Conservation (phyloP, 371 early-diverging fungal species). For the Apophysomyces ossiformis region DNA sequence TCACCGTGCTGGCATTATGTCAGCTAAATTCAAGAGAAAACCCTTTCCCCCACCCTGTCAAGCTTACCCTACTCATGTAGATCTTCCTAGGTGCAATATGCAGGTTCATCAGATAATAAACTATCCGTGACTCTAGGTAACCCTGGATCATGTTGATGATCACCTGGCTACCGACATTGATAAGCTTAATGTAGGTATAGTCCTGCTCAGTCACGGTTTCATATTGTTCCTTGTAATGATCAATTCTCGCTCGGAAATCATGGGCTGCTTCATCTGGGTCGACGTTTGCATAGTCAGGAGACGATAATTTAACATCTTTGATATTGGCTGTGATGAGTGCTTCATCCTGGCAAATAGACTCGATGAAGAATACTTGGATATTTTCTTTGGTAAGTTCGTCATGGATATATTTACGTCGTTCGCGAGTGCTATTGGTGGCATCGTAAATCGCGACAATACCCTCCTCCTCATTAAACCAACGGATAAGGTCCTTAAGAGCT, state of each 20-base stretch:
- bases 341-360: conserved; percentile 92
- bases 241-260: conserved; percentile 84
- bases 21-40: not conserved
- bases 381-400: conserved; percentile 68
- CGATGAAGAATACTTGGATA: conserved; percentile 94
- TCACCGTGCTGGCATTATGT: conserved; percentile 82
- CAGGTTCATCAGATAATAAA: conserved; percentile 97
- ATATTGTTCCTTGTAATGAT: conserved; percentile 90
- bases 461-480: conserved; percentile 84
- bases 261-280: conserved; percentile 71
- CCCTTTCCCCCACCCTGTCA: not conserved
- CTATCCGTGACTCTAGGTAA: conserved; percentile 93
- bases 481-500: conserved; percentile 90
- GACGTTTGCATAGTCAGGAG: conserved; percentile 90
- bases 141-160: conserved; percentile 91
- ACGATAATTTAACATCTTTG: conserved; percentile 90
- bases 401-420: conserved; percentile 77
- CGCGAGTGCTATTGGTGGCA: conserved; percentile 94
- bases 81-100: conserved; percentile 94
- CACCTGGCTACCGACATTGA: conserved; percentile 92
- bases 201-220: conserved; percentile 83
- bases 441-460: conserved; percentile 93
- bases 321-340: conserved; percentile 88
- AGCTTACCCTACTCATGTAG: conserved; percentile 79
- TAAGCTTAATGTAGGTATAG: conserved; percentile 87